A percentile compares a stretch with the other conserved stretches of the same genome.
Conservation (phyloP, 2,329 filamentous ascomycete genomes). For the Scedosporium minutisporum region DNA sequence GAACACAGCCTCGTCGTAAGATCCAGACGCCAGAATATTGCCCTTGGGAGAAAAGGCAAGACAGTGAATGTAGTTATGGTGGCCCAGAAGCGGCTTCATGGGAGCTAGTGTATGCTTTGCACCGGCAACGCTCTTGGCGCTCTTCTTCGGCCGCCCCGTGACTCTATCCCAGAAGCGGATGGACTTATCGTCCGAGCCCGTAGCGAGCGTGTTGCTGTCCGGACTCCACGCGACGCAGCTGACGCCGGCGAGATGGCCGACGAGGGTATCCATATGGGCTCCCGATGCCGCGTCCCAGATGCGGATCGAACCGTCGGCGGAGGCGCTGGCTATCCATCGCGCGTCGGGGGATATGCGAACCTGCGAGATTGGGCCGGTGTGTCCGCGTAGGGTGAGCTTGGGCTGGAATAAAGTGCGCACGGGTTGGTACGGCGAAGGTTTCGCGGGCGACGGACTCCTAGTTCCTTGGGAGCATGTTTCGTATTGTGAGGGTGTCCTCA, state of each 20-base stretch:
- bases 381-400: constrained; percentile 64
- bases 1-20: constrained; percentile 94
- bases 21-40: constrained; percentile 90
- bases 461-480: constrained; percentile 16
- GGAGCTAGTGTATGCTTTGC: constrained; percentile 15
- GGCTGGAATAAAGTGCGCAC: constrained; percentile 57
- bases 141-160: constrained; percentile 45
- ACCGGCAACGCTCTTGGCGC: constrained; percentile 24
- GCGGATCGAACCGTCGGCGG: constrained; percentile 82
- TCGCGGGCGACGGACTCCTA: constrained; percentile 24
- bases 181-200: constrained; percentile 90
- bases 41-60: constrained; percentile 96
- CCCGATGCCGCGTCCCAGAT: constrained; percentile 80
- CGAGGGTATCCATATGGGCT: constrained; percentile 73
- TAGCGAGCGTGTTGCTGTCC: constrained; percentile 77
- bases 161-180: constrained; percentile 84
- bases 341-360: constrained; percentile 90
- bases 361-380: constrained; percentile 69
- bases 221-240: constrained; percentile 92
- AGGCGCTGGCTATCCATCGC: constrained; percentile 79
- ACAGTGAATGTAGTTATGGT: constrained; percentile 94
- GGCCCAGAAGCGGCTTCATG: constrained; percentile 60
- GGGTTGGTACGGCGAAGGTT: constrained; percentile 32
- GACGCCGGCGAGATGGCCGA: constrained; percentile 87
- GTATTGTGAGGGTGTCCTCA: constrained; percentile 24